Evolutionary conservation across 805 yeast species (phyloP).

Genomic region (Starmera quercuum): DNA sequence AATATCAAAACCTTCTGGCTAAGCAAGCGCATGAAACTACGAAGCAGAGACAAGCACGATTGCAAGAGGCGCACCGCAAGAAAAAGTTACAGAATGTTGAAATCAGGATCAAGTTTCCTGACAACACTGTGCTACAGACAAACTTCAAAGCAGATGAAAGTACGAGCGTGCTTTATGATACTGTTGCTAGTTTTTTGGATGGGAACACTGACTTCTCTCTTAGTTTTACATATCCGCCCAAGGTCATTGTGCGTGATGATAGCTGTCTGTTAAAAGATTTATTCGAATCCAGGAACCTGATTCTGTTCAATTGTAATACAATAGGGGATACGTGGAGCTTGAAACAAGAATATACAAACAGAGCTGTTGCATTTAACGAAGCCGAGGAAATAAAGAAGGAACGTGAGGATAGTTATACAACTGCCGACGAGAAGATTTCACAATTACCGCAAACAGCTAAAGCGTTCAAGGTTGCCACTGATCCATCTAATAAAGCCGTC

Average conservation of each 20-base stretch:
- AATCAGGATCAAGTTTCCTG: slow-evolving; percentile 52
- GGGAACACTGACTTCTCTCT: slow-evolving; percentile 30
- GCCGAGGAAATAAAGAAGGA: slow-evolving; percentile 19
- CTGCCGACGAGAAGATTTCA: slow-evolving; percentile 8
- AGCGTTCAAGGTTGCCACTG: not conserved
- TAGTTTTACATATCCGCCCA: slow-evolving; percentile 40
- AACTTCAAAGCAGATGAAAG: slow-evolving; percentile 40
- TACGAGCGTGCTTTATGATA: slow-evolving; percentile 20
- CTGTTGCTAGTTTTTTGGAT: slow-evolving; percentile 25
- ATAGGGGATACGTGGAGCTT: slow-evolving; percentile 19
- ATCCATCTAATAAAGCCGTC: slow-evolving; percentile 1
- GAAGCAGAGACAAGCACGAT: slow-evolving; percentile 29
- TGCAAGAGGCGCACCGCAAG: slow-evolving; percentile 18
- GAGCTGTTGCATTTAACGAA: slow-evolving; percentile 26
- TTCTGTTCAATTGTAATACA: slow-evolving; percentile 30
- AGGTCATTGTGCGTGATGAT: slow-evolving; percentile 22
- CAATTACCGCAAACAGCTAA: slow-evolving; percentile 9
- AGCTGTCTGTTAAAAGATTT: slow-evolving; percentile 27
- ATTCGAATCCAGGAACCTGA: slow-evolving; percentile 39
- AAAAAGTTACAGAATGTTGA: slow-evolving; percentile 21
- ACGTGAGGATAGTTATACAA: slow-evolving; percentile 7
- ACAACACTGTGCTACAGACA: slow-evolving; percentile 42
- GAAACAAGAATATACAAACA: slow-evolving; percentile 18
- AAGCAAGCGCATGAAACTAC: slow-evolving; percentile 32
- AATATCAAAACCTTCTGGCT: slow-evolving; percentile 42